Percentiles rank a stretch among this genome's conserved stretches.
phyloP scores from a whole-genome alignment of 306 rosid species.

The Sphenostylis stenocarpa region DNA sequence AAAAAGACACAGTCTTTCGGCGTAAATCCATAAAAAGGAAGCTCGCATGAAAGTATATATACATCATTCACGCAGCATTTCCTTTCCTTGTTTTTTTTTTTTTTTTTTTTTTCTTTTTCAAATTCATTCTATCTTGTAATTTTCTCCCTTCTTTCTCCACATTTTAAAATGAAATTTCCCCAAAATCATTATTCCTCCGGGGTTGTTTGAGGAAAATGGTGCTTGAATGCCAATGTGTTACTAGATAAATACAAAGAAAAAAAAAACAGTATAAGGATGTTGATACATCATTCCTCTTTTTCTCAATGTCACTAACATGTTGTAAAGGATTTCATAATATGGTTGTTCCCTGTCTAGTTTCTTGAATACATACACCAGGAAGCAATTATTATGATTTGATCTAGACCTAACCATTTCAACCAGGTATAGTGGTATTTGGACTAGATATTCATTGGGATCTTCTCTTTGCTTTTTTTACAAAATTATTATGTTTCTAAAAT shows the following conservation, averaged over 20 bases:
- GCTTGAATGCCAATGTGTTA: not conserved
- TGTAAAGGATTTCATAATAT: not conserved
- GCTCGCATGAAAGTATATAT: conserved; percentile 34
- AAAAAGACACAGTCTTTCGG: conserved; percentile 38
- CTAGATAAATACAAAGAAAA: not conserved
- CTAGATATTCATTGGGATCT: not conserved
- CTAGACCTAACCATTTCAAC: not conserved
- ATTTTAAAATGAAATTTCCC: not conserved
- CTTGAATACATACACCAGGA: not conserved
- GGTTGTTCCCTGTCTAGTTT: conserved; percentile 3
- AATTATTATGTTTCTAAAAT: not conserved
- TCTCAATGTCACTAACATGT: not conserved
- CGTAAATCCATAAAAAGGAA: conserved; percentile 38
- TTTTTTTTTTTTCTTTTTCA: not conserved
- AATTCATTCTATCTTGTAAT: not conserved
- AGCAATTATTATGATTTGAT: conserved; percentile 6
- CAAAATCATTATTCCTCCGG: not conserved
- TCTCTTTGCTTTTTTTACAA: not conserved
- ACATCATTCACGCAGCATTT: conserved; percentile 32
- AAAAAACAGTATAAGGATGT: not conserved
- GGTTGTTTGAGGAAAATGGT: not conserved
- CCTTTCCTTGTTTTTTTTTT: not conserved
- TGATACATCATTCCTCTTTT: not conserved
- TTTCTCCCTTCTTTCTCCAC: not conserved
- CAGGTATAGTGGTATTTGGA: not conserved